phyloP scores from a whole-genome alignment of 23 red algal species.

The Cyanidiococcus yangmingshanensis region DNA sequence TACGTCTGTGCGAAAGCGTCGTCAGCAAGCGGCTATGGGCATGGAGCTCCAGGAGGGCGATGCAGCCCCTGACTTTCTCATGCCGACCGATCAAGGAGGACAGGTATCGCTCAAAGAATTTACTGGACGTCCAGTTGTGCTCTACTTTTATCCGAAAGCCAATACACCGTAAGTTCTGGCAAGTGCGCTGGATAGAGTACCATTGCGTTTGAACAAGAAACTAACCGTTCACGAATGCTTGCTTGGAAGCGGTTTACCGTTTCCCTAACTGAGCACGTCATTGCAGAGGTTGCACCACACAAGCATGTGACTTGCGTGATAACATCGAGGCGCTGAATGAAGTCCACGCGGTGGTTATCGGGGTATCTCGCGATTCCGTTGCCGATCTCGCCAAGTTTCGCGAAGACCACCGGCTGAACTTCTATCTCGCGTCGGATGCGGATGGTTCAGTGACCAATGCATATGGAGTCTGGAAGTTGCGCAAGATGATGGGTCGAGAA shows the following conservation, averaged over 20 bases:
- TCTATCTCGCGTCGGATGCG: conserved; percentile 46
- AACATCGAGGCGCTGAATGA: conserved; percentile 20
- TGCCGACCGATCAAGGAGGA: conserved; percentile 28
- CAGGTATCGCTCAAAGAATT: conserved; percentile 20
- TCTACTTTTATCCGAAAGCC: conserved; percentile 56
- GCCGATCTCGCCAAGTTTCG: conserved; percentile 32
- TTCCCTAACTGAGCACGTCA: not conserved
- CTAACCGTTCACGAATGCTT: not conserved
- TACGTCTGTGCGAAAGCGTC: not conserved
- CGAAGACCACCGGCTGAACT: conserved; percentile 29
- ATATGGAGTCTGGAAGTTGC: conserved; percentile 58
- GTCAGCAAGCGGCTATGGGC: not conserved
- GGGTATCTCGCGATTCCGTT: conserved; percentile 43
- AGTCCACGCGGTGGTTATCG: conserved; percentile 29
- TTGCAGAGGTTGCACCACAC: conserved; percentile 33
- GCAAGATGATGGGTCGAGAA: conserved; percentile 1
- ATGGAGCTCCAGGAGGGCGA: conserved; percentile 31
- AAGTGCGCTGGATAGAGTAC: not conserved
- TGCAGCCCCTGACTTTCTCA: conserved; percentile 18
- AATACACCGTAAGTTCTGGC: conserved; percentile 34
- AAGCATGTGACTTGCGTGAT: conserved; percentile 45
- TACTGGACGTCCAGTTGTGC: conserved; percentile 6
- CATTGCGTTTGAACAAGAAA: not conserved
- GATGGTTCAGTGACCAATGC: conserved; percentile 33
- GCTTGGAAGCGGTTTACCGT: not conserved